A percentile compares a stretch with the other conserved stretches of the same genome.
Conservation (phyloP, 176 grass and related monocot genomes). For the Aegilops sharonensis region DNA sequence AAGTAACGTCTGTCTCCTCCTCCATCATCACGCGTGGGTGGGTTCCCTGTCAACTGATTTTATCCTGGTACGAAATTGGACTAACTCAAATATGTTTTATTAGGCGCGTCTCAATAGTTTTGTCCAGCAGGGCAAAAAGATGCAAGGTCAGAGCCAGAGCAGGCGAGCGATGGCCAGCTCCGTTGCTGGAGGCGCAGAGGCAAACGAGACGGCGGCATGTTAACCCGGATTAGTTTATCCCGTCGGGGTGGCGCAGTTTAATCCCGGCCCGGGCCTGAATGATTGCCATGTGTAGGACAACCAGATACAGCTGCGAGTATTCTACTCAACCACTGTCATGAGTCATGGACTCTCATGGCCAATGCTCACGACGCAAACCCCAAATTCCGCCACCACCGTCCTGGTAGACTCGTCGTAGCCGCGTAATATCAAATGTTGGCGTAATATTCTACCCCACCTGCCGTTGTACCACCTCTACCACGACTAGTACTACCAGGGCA, state of each 20-base stretch:
- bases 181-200: neutral
- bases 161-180: neutral
- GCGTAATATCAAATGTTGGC: neutral
- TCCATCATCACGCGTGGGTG: neutral
- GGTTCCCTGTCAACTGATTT: too few species aligned
- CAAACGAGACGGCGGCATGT: too few species aligned
- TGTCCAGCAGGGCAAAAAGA: too few species aligned
- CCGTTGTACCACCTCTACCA: neutral
- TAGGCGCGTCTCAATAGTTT: neutral
- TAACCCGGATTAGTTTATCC: too few species aligned
- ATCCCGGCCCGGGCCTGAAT: neutral
- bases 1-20: neutral
- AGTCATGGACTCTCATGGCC: too few species aligned
- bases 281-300: constrained; percentile 32
- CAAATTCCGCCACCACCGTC: neutral
- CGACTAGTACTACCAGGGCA: neutral
- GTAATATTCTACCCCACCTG: neutral
- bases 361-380: neutral
- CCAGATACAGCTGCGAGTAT: neutral
- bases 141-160: too few species aligned
- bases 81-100: too few species aligned
- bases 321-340: constrained; percentile 2
- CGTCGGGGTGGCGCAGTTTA: neutral
- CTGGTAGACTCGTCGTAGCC: too few species aligned
- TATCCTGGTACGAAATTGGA: too few species aligned